Percentiles rank a stretch among this genome's conserved stretches.
These are phyloP conservation scores for Mycogone perniciosa DNA, from an alignment of 2,329 filamentous ascomycete genomes.

Conservation along the genomic window DNA sequence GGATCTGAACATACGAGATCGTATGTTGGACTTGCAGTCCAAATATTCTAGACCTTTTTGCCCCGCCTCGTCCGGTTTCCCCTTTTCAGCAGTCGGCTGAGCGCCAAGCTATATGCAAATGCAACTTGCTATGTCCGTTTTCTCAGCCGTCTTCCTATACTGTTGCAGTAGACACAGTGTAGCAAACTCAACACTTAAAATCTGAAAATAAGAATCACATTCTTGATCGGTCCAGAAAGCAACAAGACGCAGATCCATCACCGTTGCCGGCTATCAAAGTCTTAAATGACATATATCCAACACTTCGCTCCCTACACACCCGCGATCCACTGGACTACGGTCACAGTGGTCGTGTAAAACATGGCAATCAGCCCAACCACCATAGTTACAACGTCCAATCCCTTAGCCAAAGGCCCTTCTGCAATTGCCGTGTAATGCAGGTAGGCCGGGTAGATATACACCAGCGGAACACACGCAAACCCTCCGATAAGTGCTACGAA, in stretches of 20 bases:
- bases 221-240: not conserved
- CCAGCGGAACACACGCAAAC: constrained; percentile 67
- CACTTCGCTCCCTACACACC: not conserved
- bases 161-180: too few relatives aligned
- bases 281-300: not conserved
- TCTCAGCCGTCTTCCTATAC: not conserved
- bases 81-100: not conserved
- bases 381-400: constrained; percentile 57
- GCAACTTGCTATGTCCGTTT: not conserved
- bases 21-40: not conserved
- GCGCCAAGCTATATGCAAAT: not conserved
- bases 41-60: not conserved
- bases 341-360: constrained; percentile 64
- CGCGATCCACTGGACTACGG: constrained; percentile 34
- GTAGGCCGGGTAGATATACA: constrained; percentile 70
- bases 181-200: not conserved
- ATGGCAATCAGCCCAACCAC: constrained; percentile 58
- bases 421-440: constrained; percentile 65
- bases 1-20: too few relatives aligned
- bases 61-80: not conserved
- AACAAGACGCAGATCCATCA: too few relatives aligned
- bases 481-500: constrained; percentile 70
- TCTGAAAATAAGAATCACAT: not conserved
- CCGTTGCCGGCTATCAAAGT: not conserved
- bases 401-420: constrained; percentile 46